phyloP scores from a whole-genome alignment of 805 yeast genomes.

The Lachancea lanzarotensis region DNA sequence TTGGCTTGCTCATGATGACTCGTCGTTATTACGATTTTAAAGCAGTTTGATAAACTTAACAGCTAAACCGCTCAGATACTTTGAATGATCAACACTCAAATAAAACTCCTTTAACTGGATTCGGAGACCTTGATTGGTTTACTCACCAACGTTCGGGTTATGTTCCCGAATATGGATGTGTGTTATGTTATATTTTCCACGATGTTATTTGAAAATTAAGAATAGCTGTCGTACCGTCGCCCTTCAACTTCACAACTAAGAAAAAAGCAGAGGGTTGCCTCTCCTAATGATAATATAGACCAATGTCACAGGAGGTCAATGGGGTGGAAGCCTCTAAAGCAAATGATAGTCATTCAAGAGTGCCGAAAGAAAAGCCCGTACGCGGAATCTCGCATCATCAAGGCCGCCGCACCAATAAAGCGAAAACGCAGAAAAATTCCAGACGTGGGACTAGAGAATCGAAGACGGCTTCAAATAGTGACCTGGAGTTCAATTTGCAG shows the following conservation, averaged over 20 bases:
- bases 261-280: conserved; percentile 1
- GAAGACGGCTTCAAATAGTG: conserved; percentile 9
- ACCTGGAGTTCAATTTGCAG: conserved; percentile 30
- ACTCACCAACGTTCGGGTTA: too few relatives aligned
- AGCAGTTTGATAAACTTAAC: too few relatives aligned
- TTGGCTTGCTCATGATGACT: conserved; percentile 31
- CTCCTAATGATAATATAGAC: conserved; percentile 5
- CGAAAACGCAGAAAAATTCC: not conserved
- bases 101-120: too few relatives aligned
- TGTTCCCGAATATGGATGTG: not conserved
- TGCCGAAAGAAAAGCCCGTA: not conserved
- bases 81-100: too few relatives aligned
- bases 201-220: not conserved
- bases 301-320: conserved; percentile 6
- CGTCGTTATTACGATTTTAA: too few relatives aligned
- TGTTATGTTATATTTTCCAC: not conserved
- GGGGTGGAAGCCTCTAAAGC: not conserved
- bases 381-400: not conserved
- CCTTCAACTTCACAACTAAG: too few relatives aligned
- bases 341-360: not conserved
- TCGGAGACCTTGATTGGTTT: too few relatives aligned
- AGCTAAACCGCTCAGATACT: too few relatives aligned
- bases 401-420: not conserved
- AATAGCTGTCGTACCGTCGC: too few relatives aligned
- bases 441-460: not conserved